A percentile compares a stretch with the other conserved stretches of the same genome.
Evolutionary conservation across 257 asterid genomes (phyloP).

Genomic region (Nyctanthes arbortristis): DNA sequence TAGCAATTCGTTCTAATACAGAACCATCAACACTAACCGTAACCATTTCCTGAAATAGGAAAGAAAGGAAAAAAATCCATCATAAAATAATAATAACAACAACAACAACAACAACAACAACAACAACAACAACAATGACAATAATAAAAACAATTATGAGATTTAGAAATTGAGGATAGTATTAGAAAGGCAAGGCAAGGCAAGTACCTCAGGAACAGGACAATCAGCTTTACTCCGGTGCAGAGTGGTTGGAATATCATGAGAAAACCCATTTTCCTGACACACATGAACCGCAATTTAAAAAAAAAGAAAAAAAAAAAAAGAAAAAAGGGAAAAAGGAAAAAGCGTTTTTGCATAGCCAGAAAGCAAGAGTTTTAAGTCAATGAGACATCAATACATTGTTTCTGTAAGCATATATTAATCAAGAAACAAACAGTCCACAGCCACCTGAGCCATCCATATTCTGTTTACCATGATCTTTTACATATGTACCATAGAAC

Average conservation of each 20-base stretch:
- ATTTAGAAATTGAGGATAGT: background rate
- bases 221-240: conserved; percentile 98
- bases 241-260: conserved; percentile 95
- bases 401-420: background rate
- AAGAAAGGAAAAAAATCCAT: conserved; percentile 12
- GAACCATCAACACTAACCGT: conserved; percentile 95
- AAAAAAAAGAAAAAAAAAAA: no score
- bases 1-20: conserved; percentile 91
- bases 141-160: conserved; percentile 15
- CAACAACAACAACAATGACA: background rate
- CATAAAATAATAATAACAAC: conserved; percentile 20
- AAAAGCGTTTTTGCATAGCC: conserved; percentile 20
- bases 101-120: no score
- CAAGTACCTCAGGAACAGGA: conserved; percentile 89
- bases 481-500: no score
- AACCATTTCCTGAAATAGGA: conserved; percentile 83
- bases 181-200: background rate
- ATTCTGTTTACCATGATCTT: background rate
- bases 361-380: conserved; percentile 17
- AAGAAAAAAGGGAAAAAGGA: no score
- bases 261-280: conserved; percentile 85
- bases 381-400: conserved; percentile 6
- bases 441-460: conserved; percentile 2
- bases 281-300: conserved; percentile 23
- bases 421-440: conserved; percentile 10